Evolutionary conservation across 306 rosid genomes (phyloP).

Genomic region (Oxytropis ochrocephala): DNA sequence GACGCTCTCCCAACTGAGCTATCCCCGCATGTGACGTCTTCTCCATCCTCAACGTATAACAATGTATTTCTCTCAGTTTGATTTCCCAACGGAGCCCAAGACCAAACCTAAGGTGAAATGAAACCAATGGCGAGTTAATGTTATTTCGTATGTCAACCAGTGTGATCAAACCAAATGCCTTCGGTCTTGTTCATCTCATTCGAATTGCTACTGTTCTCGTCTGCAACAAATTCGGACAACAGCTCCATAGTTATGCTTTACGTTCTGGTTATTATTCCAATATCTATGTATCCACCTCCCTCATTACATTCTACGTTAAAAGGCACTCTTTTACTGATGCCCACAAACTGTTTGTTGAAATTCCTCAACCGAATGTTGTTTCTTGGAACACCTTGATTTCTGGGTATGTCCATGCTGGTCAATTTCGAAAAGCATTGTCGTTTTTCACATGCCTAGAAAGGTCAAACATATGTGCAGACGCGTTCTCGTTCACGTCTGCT

Average conservation of each 20-base stretch:
- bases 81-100: conserved; percentile 3
- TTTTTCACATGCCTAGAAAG: conserved; percentile 32
- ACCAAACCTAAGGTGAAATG: conserved; percentile 3
- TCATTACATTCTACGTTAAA: conserved; percentile 32
- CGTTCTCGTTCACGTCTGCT: conserved; percentile 49
- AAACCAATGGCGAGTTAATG: neutral
- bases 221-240: conserved; percentile 19
- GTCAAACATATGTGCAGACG: conserved; percentile 36
- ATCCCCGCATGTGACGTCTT: too few relatives aligned
- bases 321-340: conserved; percentile 30
- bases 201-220: conserved; percentile 32
- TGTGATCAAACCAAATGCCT: conserved; percentile 37
- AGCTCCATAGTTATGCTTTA: conserved; percentile 50
- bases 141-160: conserved; percentile 15
- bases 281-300: conserved; percentile 35
- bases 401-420: conserved; percentile 46
- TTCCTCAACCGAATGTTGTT: conserved; percentile 41
- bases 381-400: conserved; percentile 68
- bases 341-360: conserved; percentile 46
- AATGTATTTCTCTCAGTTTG: too few relatives aligned
- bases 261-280: conserved; percentile 48
- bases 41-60: neutral
- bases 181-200: conserved; percentile 42
- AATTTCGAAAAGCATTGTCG: conserved; percentile 36
- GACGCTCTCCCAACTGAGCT: too few relatives aligned